Evolutionary conservation across 139 green algal genomes (phyloP).

Genomic region (Ettlia oleoabundans): DNA sequence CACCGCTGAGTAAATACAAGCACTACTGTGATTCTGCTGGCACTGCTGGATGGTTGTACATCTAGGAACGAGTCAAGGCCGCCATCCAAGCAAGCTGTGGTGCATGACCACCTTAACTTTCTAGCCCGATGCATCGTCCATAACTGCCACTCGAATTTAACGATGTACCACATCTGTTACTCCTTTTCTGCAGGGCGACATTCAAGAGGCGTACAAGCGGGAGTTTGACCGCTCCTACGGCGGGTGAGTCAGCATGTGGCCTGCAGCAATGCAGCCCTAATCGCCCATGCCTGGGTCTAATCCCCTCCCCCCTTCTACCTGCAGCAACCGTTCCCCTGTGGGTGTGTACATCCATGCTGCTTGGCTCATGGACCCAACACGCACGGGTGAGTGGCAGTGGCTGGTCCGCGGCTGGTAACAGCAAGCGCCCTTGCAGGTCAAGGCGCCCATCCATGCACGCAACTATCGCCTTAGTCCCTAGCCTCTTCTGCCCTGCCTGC

Average conservation of each 20-base stretch:
- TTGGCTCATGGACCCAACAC: conserved; percentile 32
- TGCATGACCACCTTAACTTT: too few species aligned
- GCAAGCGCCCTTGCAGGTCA: background rate
- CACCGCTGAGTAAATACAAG: too few species aligned
- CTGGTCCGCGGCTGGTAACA: background rate
- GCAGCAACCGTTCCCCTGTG: conserved; percentile 36
- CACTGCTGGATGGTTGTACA: too few species aligned
- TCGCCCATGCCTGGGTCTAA: background rate
- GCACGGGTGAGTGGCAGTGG: background rate
- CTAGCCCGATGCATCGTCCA: too few species aligned
- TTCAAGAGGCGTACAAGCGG: conserved; percentile 38
- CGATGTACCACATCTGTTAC: too few species aligned
- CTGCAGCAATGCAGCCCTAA: background rate
- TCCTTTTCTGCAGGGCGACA: too few species aligned
- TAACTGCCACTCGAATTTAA: too few species aligned
- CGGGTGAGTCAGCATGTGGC: conserved; percentile 26
- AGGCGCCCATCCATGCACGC: too few species aligned
- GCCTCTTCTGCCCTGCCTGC: background rate
- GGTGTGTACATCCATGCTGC: conserved; percentile 41
- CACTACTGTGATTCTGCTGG: too few species aligned
- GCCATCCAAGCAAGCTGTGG: too few species aligned
- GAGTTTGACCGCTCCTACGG: conserved; percentile 36
- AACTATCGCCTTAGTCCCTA: background rate
- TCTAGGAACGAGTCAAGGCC: too few species aligned
- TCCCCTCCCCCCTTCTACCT: background rate